Conservation (phyloP, 345 rosid species). For the Gossypium longicalyx region DNA sequence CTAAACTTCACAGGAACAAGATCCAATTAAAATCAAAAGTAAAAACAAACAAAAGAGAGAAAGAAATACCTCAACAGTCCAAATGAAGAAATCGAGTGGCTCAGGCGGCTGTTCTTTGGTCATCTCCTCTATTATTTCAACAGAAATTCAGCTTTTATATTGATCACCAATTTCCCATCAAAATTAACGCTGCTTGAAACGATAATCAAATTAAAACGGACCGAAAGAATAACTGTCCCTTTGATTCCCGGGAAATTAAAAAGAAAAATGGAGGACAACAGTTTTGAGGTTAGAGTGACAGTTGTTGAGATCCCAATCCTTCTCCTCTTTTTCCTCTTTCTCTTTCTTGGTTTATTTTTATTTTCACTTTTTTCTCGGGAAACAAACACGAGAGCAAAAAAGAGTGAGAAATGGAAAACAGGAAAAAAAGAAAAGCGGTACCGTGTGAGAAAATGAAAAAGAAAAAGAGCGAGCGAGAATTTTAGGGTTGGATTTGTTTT, state of each 20-base stretch:
- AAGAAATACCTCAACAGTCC: slow-evolving; percentile 2
- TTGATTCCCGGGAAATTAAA: neutral
- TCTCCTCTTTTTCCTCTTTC: neutral
- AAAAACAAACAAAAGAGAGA: neutral
- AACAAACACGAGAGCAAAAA: neutral
- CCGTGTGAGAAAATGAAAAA: neutral
- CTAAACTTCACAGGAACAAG: neutral
- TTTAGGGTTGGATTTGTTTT: neutral
- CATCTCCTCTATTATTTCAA: neutral
- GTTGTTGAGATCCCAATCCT: neutral
- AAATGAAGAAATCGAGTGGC: slow-evolving; percentile 9
- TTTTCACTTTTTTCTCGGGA: neutral
- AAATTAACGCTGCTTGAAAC: neutral
- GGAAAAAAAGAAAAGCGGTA: neutral
- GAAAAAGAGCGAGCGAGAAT: neutral
- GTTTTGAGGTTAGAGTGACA: slow-evolving; percentile 1
- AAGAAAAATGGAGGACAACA: neutral
- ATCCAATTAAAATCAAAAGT: neutral
- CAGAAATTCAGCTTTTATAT: neutral
- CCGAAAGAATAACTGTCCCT: neutral
- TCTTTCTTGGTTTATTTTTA: neutral
- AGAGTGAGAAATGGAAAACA: neutral
- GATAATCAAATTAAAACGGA: neutral
- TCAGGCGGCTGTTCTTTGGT: slow-evolving; percentile 4
- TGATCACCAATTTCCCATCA: neutral